phyloP scores from a whole-genome alignment of 495 filamentous ascomycete species.

The Symbiotaphrina buchneri region DNA sequence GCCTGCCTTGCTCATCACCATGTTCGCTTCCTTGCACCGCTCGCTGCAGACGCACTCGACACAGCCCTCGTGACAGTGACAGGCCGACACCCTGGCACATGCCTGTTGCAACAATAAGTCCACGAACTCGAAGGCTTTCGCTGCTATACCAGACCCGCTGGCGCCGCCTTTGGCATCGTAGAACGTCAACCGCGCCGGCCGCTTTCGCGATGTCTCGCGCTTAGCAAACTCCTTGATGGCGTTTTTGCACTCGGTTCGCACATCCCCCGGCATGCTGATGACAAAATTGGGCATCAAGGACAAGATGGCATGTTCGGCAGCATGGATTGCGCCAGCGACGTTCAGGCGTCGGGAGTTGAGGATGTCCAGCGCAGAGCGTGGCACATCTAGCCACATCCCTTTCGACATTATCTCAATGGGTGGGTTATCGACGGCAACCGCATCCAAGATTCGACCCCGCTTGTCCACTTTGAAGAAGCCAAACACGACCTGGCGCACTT shows the following conservation, averaged over 20 bases:
- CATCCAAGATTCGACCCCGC: slow-evolving; percentile 64
- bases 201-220: slow-evolving; percentile 50
- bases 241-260: slow-evolving; percentile 83
- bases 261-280: slow-evolving; percentile 64
- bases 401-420: slow-evolving; percentile 67
- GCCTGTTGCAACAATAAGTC: slow-evolving; percentile 59
- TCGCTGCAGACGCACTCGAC: slow-evolving; percentile 75
- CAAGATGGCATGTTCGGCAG: slow-evolving; percentile 78
- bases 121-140: slow-evolving; percentile 83
- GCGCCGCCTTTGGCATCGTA: slow-evolving; percentile 86
- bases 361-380: slow-evolving; percentile 54
- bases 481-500: slow-evolving; percentile 67
- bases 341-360: slow-evolving; percentile 50
- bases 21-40: slow-evolving; percentile 68
- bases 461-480: slow-evolving; percentile 93
- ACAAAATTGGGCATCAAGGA: slow-evolving; percentile 79
- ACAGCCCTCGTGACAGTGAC: slow-evolving; percentile 54
- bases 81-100: slow-evolving; percentile 53
- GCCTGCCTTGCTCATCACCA: slow-evolving; percentile 86
- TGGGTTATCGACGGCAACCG: slow-evolving; percentile 80
- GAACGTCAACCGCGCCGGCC: slow-evolving; percentile 77
- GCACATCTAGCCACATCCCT: slow-evolving; percentile 94
- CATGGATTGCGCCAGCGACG: slow-evolving; percentile 78
- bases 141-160: slow-evolving; percentile 62
- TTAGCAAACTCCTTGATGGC: slow-evolving; percentile 58